These are phyloP conservation scores for Fusarium dlaminii DNA, from an alignment of 2,329 filamentous ascomycete species.

Conservation along the genomic window DNA sequence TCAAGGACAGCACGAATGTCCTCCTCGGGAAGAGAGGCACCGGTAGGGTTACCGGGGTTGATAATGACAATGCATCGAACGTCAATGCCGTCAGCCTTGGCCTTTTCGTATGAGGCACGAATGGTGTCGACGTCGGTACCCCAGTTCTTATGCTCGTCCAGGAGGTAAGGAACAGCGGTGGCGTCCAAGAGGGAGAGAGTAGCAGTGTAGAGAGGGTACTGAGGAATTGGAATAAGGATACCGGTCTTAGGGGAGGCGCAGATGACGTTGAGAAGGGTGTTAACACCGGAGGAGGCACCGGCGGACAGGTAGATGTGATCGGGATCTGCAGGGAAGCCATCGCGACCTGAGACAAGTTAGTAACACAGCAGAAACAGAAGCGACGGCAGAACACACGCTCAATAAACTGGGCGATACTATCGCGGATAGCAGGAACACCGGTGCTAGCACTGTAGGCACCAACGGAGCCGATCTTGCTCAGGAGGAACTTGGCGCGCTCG, in stretches of 20 bases:
- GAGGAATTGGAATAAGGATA: conserved; percentile 92
- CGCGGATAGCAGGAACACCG: conserved; percentile 84
- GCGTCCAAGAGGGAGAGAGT: conserved; percentile 88
- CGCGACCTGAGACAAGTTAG: conserved; percentile 66
- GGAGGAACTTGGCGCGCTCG: conserved; percentile 80
- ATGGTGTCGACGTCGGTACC: conserved; percentile 87
- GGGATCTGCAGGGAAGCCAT: conserved; percentile 85
- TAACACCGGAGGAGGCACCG: conserved; percentile 93
- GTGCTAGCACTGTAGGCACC: conserved; percentile 97
- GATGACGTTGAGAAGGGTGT: conserved; percentile 90
- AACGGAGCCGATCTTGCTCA: conserved; percentile 87
- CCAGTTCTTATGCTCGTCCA: conserved; percentile 89
- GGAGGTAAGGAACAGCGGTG: conserved; percentile 88
- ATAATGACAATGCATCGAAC: conserved; percentile 95
- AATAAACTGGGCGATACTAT: conserved; percentile 92
- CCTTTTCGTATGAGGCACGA: conserved; percentile 76
- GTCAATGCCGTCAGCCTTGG: conserved; percentile 80
- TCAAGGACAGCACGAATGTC: conserved; percentile 88
- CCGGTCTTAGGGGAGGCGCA: conserved; percentile 81
- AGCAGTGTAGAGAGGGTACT: conserved; percentile 97
- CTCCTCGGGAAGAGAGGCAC: conserved; percentile 80
- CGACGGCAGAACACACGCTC: conserved; percentile 67
- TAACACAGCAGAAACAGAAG: neutral
- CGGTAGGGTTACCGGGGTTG: conserved; percentile 98
- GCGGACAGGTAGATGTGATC: conserved; percentile 88